Evolutionary conservation across 2,329 filamentous ascomycete genomes (phyloP).

Genomic region (Fusarium sp.): DNA sequence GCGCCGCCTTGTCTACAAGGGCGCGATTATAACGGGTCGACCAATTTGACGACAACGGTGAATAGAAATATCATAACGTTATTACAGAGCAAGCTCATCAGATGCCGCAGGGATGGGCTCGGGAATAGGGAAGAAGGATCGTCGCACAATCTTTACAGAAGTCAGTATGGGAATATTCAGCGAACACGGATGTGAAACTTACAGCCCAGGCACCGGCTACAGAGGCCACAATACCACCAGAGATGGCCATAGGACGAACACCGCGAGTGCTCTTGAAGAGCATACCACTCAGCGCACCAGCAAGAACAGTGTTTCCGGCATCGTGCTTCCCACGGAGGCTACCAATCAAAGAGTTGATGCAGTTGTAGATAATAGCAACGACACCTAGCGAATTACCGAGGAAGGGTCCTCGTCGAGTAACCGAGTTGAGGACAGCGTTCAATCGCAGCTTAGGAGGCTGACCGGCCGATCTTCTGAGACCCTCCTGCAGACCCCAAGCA

Average conservation of each 20-base stretch:
- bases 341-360: slow-evolving; percentile 86
- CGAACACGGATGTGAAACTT: slow-evolving; percentile 56
- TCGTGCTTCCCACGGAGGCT: slow-evolving; percentile 87
- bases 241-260: slow-evolving; percentile 91
- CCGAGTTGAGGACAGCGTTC: slow-evolving; percentile 93
- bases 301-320: slow-evolving; percentile 85
- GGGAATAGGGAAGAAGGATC: slow-evolving; percentile 56
- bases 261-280: slow-evolving; percentile 97
- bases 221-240: slow-evolving; percentile 86
- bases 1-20: slow-evolving; percentile 11
- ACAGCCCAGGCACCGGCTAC: slow-evolving; percentile 92
- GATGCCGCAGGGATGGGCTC: slow-evolving; percentile 47
- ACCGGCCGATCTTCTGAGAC: slow-evolving; percentile 79
- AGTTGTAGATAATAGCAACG: slow-evolving; percentile 96
- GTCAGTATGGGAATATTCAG: slow-evolving; percentile 8
- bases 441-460: slow-evolving; percentile 90
- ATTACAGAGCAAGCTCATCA: slow-evolving; percentile 48
- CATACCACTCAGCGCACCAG: slow-evolving; percentile 89
- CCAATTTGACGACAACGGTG: slow-evolving; percentile 26
- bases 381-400: slow-evolving; percentile 96
- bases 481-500: slow-evolving; percentile 91
- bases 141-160: slow-evolving; percentile 50
- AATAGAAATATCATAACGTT: slow-evolving; percentile 35
- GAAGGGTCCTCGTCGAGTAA: slow-evolving; percentile 93
- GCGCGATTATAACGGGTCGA: slow-evolving; percentile 39